Evolutionary conservation across 2,329 filamentous ascomycete species (phyloP), one percentile per base, ranked within the genome.

Genomic region (Cercospora sojina): DNA sequence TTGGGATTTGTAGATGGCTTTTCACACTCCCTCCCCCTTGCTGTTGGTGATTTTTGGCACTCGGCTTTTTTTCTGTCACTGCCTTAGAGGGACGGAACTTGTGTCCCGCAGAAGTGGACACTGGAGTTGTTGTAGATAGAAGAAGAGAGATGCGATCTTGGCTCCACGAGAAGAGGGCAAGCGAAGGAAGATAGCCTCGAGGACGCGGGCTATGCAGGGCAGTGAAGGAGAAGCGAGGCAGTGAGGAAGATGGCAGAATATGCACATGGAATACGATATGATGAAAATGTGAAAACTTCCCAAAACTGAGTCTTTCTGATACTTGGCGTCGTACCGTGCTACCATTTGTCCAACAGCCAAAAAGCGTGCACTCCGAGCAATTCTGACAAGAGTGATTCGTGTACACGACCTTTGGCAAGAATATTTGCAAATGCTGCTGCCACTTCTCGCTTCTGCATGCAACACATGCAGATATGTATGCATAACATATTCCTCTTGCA

Each of bases 51-150:
- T 18, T 35, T 18, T 59, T 35, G 10, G 47, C 47, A 12, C 23
- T 4, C 47, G 20, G 31, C 56, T 43, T 43, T 43, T 38, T n/a
- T 38, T 2, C 47, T 7, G 20, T 27, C 20, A 53, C 47, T 53
- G 47, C 47, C 23, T 27, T 5, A n/a, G 23, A 23, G 13, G 47
- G 25, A 29, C 1, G 6, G 23, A 29, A 59, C 27, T 5, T 7
- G 5, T 47, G 58, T 60, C 58, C 58, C 58, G 25, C 58, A 60
- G 58, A 29, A 12, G 56, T 23, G 56, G 56, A 59, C 56, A 59
- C 25, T 27, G 23, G 31, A 2, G 31, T 16, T 41, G 47, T 3
- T 27, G 47, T 53, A 53, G 47, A 53, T 53, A 53, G 47, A 53
- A 5, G 20, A 51, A 53, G 23, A 13, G 23, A 53, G 47, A 53